phyloP scores from a whole-genome alignment of 805 yeast genomes.

The Wickerhamiella domercqiae region DNA sequence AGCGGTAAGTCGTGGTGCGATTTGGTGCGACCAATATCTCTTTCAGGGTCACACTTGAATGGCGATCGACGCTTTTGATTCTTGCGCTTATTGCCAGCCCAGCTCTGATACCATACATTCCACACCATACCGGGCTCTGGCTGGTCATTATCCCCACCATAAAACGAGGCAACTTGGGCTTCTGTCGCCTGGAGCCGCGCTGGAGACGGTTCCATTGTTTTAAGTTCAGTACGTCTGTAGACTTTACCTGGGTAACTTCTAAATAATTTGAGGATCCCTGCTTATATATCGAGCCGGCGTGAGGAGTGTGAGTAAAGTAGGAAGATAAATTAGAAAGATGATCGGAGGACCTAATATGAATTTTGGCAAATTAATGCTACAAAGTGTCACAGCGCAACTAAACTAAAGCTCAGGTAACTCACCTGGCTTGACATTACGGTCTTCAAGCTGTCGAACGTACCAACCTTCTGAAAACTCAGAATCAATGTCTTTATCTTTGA shows the following conservation, averaged over 20 bases:
- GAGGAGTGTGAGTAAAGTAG: no score
- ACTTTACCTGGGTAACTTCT: no score
- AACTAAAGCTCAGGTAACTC: no score
- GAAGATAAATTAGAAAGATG: no score
- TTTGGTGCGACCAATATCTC: constrained; percentile 62
- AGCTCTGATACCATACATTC: constrained; percentile 77
- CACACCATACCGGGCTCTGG: constrained; percentile 60
- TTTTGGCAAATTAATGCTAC: no score
- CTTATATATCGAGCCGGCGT: no score
- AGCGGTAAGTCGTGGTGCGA: constrained; percentile 24
- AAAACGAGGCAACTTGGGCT: constrained; percentile 2
- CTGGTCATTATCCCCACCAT: background rate
- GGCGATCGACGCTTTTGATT: constrained; percentile 31
- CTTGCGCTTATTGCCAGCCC: constrained; percentile 61
- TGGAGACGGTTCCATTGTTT: constrained; percentile 12
- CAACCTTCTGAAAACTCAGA: constrained; percentile 15
- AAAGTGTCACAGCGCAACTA: no score
- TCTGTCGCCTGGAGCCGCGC: constrained; percentile 13
- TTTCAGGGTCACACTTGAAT: constrained; percentile 40
- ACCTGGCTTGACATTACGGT: no score
- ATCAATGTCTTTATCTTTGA: constrained; percentile 3
- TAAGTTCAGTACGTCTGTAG: no score
- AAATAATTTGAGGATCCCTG: no score
- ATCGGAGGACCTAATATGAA: no score
- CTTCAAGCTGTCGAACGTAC: constrained; percentile 10